A percentile compares a stretch with the other conserved stretches of the same genome.
Conservation (phyloP, 2,329 filamentous ascomycete genomes). For the Phialemoniopsis sp. region DNA sequence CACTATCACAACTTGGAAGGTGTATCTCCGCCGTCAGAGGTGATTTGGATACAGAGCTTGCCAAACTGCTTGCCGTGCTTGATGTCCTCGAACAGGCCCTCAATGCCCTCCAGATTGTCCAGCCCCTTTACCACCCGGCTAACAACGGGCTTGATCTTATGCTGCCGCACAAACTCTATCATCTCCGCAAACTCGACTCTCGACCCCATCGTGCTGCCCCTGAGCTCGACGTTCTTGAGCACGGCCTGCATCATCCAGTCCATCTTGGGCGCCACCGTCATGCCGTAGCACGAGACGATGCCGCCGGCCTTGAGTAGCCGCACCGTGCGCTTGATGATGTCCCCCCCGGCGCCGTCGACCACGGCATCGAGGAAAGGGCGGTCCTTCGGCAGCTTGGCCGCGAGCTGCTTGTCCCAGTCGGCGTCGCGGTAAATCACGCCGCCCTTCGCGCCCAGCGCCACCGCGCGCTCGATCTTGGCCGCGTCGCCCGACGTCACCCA, state of each 20-base stretch:
- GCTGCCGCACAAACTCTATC: constrained; percentile 61
- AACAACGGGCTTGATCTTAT: constrained; percentile 73
- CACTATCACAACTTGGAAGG: constrained; percentile 33
- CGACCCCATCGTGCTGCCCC: constrained; percentile 88
- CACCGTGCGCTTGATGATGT: constrained; percentile 66
- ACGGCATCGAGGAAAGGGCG: constrained; percentile 74
- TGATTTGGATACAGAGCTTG: constrained; percentile 79
- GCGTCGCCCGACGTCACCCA: constrained; percentile 74
- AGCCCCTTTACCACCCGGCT: constrained; percentile 68
- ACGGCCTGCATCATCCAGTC: constrained; percentile 81
- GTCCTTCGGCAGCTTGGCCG: constrained; percentile 56
- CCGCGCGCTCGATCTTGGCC: constrained; percentile 73
- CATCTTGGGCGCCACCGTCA: constrained; percentile 85
- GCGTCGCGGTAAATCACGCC: constrained; percentile 79
- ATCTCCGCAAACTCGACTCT: constrained; percentile 87
- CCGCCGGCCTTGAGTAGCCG: constrained; percentile 76
- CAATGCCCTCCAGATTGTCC: constrained; percentile 72
- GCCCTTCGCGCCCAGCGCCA: constrained; percentile 67
- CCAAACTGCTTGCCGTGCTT: constrained; percentile 83
- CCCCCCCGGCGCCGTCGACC: constrained; percentile 86
- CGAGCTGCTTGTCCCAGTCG: constrained; percentile 77
- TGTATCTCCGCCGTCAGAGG: constrained; percentile 12
- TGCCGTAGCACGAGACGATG: constrained; percentile 82
- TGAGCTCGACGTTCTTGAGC: constrained; percentile 81
- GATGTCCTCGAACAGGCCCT: constrained; percentile 84